A percentile compares a stretch with the other conserved stretches of the same genome.
Evolutionary conservation across 2,329 filamentous ascomycete genomes (phyloP).

Genomic region (Apiospora rasikravindrae): DNA sequence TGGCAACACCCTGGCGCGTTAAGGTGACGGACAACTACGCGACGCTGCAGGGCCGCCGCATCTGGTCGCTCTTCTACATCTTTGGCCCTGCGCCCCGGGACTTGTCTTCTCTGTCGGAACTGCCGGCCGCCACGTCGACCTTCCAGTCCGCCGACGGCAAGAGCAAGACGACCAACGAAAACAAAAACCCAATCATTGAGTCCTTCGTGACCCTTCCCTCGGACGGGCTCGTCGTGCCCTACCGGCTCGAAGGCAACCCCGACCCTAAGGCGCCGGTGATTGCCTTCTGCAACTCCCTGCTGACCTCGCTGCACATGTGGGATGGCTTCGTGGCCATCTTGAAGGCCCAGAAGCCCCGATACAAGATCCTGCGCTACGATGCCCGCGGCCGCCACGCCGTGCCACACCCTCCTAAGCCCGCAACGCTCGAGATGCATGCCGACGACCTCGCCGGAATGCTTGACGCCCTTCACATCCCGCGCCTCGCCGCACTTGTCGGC

Average conservation of each 20-base stretch:
- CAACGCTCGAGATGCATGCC: constrained; percentile 69
- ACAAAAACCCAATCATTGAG: constrained; percentile 59
- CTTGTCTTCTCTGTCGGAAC: constrained; percentile 59
- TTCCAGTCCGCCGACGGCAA: constrained; percentile 61
- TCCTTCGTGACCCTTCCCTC: constrained; percentile 71
- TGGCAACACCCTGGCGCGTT: constrained; percentile 64
- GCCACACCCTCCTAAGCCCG: constrained; percentile 53
- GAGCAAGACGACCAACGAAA: constrained; percentile 58
- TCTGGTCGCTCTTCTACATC: constrained; percentile 77
- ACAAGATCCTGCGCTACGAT: constrained; percentile 79
- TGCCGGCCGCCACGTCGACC: constrained; percentile 49
- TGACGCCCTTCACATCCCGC: constrained; percentile 69
- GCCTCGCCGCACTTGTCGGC: constrained; percentile 71
- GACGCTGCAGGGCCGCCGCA: constrained; percentile 59
- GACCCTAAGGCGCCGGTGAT: constrained; percentile 72
- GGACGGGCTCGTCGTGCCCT: constrained; percentile 73
- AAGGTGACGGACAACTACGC: constrained; percentile 66
- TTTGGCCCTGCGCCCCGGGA: constrained; percentile 79
- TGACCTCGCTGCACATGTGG: constrained; percentile 83
- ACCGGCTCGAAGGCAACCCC: constrained; percentile 75
- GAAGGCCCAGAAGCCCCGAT: constrained; percentile 61
- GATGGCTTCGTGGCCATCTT: constrained; percentile 72
- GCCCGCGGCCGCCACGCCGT: constrained; percentile 69
- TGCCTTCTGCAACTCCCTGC: constrained; percentile 79
- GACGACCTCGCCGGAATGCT: constrained; percentile 71